Conservation (phyloP, 768 basidiomycete species). For the Multifurca ochricompacta region DNA sequence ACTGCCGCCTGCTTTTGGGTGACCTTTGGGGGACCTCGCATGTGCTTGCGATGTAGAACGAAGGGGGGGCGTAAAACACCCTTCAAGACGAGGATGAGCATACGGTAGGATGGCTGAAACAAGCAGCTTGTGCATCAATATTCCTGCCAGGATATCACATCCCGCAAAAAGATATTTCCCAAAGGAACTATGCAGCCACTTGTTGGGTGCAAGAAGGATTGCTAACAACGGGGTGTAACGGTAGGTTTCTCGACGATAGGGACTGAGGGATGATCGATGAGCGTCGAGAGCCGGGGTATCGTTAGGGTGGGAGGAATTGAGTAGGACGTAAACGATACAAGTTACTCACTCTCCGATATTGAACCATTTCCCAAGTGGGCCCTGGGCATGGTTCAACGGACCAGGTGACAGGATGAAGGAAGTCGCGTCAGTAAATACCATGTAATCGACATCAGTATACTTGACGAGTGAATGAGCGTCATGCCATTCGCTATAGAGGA, state of each 20-base stretch:
- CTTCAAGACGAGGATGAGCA: neutral
- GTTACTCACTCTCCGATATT: constrained; percentile 71
- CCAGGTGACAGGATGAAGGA: constrained; percentile 49
- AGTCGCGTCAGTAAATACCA: constrained; percentile 91
- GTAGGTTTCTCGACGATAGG: constrained; percentile 87
- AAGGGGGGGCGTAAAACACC: neutral
- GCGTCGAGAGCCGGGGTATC: neutral
- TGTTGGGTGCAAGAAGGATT: constrained; percentile 71
- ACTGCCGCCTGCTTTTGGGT: neutral
- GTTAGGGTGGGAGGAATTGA: constrained; percentile 2
- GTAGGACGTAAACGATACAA: neutral
- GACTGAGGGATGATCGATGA: constrained; percentile 40
- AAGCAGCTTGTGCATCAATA: constrained; percentile 60
- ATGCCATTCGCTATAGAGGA: constrained; percentile 87
- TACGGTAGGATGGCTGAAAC: constrained; percentile 40
- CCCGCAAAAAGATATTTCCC: constrained; percentile 86
- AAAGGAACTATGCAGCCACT: constrained; percentile 72
- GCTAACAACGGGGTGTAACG: constrained; percentile 95
- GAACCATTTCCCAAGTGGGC: constrained; percentile 41
- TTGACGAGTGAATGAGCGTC: constrained; percentile 77
- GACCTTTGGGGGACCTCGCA: neutral
- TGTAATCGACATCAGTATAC: constrained; percentile 98
- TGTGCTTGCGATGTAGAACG: neutral
- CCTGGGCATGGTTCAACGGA: constrained; percentile 49
- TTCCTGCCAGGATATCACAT: constrained; percentile 75